Evolutionary conservation across 2,329 filamentous ascomycete genomes (phyloP).

Genomic region (Colletotrichum theobromicola): DNA sequence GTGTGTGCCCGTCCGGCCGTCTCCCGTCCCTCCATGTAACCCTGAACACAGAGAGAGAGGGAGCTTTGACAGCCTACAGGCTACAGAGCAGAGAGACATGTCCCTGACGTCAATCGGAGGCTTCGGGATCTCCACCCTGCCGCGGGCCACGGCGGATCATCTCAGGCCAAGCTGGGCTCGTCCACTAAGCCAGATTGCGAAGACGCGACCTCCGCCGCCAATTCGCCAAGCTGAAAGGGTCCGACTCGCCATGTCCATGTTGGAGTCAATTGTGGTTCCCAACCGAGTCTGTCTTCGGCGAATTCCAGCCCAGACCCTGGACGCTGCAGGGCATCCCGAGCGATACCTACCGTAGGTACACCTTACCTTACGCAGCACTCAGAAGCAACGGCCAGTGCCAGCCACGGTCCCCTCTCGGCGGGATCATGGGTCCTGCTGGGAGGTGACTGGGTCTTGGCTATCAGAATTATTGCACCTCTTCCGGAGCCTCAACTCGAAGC

Average conservation of each 20-base stretch:
- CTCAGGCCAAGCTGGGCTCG: neutral
- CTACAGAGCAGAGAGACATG: too few relatives aligned
- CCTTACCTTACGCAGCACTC: too few relatives aligned
- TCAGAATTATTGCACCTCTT: neutral
- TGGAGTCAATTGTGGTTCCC: neutral
- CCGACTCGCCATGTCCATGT: neutral
- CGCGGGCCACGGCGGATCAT: neutral
- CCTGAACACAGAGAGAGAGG: neutral
- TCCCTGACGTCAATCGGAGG: constrained; percentile 21
- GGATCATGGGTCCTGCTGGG: neutral
- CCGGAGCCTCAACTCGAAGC: neutral
- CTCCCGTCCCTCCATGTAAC: constrained; percentile 9
- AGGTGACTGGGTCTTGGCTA: neutral
- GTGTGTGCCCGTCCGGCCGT: neutral
- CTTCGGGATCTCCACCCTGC: constrained; percentile 15
- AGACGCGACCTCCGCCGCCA: neutral
- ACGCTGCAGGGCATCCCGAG: constrained; percentile 3
- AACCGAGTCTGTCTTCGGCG: neutral
- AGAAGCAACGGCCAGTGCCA: too few relatives aligned
- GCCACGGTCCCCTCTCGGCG: neutral
- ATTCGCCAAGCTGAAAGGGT: constrained; percentile 12
- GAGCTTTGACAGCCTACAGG: neutral
- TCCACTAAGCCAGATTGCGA: neutral
- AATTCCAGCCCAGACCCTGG: neutral
- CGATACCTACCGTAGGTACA: neutral